Evolutionary conservation across 306 rosid species (phyloP).

Genomic region (Trichosanthes truncata): DNA sequence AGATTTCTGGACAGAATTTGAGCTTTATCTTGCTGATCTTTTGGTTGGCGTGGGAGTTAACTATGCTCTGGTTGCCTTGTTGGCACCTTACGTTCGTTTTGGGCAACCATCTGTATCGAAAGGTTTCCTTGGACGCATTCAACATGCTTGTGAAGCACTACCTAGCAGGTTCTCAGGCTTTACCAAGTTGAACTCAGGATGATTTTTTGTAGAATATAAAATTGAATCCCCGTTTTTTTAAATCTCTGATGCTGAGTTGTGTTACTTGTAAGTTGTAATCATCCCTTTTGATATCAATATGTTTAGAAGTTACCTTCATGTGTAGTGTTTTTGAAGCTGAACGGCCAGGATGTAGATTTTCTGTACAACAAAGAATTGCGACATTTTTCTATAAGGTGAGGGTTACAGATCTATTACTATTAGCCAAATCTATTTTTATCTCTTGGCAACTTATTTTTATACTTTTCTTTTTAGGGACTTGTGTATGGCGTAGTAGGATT

Average conservation of each 20-base stretch:
- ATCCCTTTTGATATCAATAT: background rate
- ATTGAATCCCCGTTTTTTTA: background rate
- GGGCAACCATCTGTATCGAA: slow-evolving; percentile 35
- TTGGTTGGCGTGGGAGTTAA: slow-evolving; percentile 42
- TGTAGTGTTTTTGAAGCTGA: slow-evolving; percentile 48
- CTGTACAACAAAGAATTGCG: slow-evolving; percentile 29
- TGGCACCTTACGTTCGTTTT: slow-evolving; percentile 39
- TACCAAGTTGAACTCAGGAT: background rate
- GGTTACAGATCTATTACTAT: background rate
- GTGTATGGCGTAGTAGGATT: slow-evolving; percentile 84
- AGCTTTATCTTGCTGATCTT: slow-evolving; percentile 39
- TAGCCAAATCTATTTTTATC: background rate
- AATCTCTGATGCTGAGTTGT: background rate
- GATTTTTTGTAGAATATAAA: background rate
- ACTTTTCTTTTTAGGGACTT: slow-evolving; percentile 53
- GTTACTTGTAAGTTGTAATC: background rate
- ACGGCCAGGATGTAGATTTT: slow-evolving; percentile 34
- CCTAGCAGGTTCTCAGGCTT: slow-evolving; percentile 33
- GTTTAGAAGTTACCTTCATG: background rate
- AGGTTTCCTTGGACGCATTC: slow-evolving; percentile 28
- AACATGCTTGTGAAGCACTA: slow-evolving; percentile 31
- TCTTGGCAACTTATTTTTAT: background rate
- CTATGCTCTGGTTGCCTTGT: slow-evolving; percentile 41
- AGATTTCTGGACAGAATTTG: slow-evolving; percentile 47
- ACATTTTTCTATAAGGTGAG: slow-evolving; percentile 38